Evolutionary conservation across 2,329 filamentous ascomycete species (phyloP), one percentile per base, ranked within the genome.

Genomic region (Fusarium fujikuroi): DNA sequence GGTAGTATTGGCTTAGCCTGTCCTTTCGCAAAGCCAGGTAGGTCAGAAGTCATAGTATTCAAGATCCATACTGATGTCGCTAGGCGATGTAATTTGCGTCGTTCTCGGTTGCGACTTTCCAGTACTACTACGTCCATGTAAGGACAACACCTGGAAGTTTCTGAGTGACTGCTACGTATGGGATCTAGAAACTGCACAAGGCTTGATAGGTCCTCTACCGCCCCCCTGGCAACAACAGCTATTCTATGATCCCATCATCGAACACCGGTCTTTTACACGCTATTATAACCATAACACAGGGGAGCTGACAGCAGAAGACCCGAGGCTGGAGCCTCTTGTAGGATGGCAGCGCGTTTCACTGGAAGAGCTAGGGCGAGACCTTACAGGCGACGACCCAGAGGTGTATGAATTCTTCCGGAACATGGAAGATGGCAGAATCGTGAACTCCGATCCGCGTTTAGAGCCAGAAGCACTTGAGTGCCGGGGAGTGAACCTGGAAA

Each of bases 21-120:
- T 14, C 43, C 25, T 11, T 43, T 56, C 3, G 52, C 37, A 32
- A 19, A 43, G 12, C 25, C 52, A 15, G 52, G 37, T 56, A 30
- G 16, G 37, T 19, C 11, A 2, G 2, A 19, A 5, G 7, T 7
- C 4, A 43, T 23, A 12, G 10, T 47, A 21, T 5, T 3, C 0
- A 0, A 9, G 0, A 18, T 9, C 0, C 6, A 32, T 43, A 5
- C 37, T 56, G 3, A 56, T 10, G 18, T 3, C 0, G 5, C 7
- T 6, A 56, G 52, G 52, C 2, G 52, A 56, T 19, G 19, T 43
- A 5, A 56, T 56, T 30, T 43, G 52, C 11, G 15, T 56, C 15
- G 4, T 56, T 3, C 25, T 43, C 7, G 52, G 37, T 1, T 56
- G 37, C 11, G 25, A 43, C 19, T 56, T 56, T 15, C 52, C 52